phyloP scores from a whole-genome alignment of 2,329 filamentous ascomycete genomes.

The Cytospora piceicola region DNA sequence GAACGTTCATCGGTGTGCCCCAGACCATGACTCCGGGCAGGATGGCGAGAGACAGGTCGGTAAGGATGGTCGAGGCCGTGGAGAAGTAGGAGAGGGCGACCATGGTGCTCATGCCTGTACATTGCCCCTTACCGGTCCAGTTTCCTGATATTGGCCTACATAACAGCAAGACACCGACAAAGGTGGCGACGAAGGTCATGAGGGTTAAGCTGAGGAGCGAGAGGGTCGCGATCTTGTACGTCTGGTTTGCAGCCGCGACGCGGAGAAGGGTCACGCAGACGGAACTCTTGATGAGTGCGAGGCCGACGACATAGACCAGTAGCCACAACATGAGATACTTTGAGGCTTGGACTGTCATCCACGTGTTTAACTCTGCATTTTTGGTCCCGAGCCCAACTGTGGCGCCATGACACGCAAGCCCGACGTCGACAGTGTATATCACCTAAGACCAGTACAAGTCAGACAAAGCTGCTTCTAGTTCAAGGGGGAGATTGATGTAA shows the following conservation, averaged over 20 bases:
- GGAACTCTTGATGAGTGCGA: slow-evolving; percentile 33
- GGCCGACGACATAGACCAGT: slow-evolving; percentile 32
- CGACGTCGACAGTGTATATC: slow-evolving; percentile 31
- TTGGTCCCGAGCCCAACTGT: slow-evolving; percentile 32
- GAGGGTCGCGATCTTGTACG: slow-evolving; percentile 22
- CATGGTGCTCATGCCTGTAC: slow-evolving; percentile 31
- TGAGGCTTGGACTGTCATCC: slow-evolving; percentile 25
- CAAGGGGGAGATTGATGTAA: not conserved
- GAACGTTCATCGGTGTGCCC: slow-evolving; percentile 39
- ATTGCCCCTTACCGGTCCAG: slow-evolving; percentile 32
- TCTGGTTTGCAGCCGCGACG: slow-evolving; percentile 13
- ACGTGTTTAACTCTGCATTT: slow-evolving; percentile 29
- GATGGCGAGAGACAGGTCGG: slow-evolving; percentile 40
- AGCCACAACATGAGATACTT: slow-evolving; percentile 35
- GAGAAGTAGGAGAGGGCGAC: slow-evolving; percentile 37
- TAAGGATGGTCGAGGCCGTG: slow-evolving; percentile 40
- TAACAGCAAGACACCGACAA: slow-evolving; percentile 31
- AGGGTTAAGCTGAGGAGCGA: slow-evolving; percentile 20
- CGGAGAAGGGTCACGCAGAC: slow-evolving; percentile 34
- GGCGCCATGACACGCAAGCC: slow-evolving; percentile 31
- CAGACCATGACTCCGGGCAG: slow-evolving; percentile 41
- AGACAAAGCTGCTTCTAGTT: not conserved
- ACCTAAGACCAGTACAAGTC: slow-evolving; percentile 1
- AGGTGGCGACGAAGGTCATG: slow-evolving; percentile 31
- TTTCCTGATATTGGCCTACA: slow-evolving; percentile 33